Base-by-base conservation (phyloP, 768 basidiomycete species). In the Galerina sulciceps region DNA sequence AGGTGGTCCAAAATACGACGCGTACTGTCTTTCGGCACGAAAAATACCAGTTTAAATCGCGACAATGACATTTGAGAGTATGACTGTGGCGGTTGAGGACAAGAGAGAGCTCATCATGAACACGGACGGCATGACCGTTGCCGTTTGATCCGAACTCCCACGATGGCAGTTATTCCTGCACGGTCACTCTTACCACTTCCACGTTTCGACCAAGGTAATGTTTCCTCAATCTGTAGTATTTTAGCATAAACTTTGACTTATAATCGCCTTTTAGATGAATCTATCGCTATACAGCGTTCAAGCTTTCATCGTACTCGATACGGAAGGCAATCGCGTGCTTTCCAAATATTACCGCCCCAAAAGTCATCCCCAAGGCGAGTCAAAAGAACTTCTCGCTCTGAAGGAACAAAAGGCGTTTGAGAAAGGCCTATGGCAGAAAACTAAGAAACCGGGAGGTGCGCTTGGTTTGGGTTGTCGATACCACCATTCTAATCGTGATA, bases 371-470 rank as follows among this genome's bases (percentile, higher is more conserved):
- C 76, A 82, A 41, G 81, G 85, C 74, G 79, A 91, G 74, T 74
- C 78, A 57, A 90, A 89, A 66, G 80, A 84, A 46, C 78, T 90
- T 23, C 75, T 80, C 13, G 85, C 85, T 5, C 71, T 94, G 65
- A 99, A 98, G 73, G 96, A 99, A 69, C 96, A 97, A 72, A 89
- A 92, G 53, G 85, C 88, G 9, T 98, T 98, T 71, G 97, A 99
- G 80, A 96, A 97, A 79, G 91, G 91, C 0, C 79, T 99, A 35
- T 96, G 88, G 84, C 89, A 93, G 66, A 99, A 99, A 77, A 97
- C 96, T 0, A 94, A 94, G 76, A 93, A 96, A 71, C 81, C 91
- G 11, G 91, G 91, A 76, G 93, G 96, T 96, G 73, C 71, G 81
- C 26, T 5, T 31, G 26, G 26, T 31, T 8, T 31, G 26, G 26